Base-by-base conservation (phyloP, 2,329 filamentous ascomycete species). In the Endoconidiophora polonica region DNA sequence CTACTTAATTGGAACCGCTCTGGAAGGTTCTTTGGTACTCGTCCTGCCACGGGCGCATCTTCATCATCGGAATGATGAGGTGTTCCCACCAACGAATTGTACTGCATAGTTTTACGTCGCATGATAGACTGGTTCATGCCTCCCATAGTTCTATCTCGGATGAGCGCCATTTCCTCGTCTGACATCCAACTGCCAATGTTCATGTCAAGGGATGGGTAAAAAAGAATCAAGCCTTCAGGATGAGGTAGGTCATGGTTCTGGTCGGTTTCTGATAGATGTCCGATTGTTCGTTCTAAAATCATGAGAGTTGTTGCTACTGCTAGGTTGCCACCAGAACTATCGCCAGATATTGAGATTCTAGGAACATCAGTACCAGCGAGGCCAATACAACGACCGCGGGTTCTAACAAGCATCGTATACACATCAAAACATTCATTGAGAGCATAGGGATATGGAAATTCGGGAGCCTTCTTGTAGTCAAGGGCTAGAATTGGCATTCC, bases 151-250 rank as follows among this genome's bases (percentile, higher is more conserved):
- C 86, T 79, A 55, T 94, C 88, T 56, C 86, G 81, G 55, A 98
- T 94, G 54, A 98, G 68, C 0, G 86, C 79, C 86, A 96, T 94
- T 62, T 98, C 88, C 63, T 96, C 90, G 58, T 96, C 90, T 0
- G 86, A 88, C 88, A 98, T 96, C 91, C 91, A 98, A 63, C 88
- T 95, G 37, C 86, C 86, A 56, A 96, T 96, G 59, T 94, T 95
- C 83, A 96, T 87, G 59, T 96, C 91, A 53, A 98, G 68, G 0
- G 82, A 81, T 0, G 91, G 91, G 59, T 98, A 98, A 52, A 93
- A 79, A 45, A 94, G 71, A 0, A 96, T 72, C 5, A 96, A 65
- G 0, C 87, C 90, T 48, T 84, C 82, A 0, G 91, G 91, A 0
- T 75, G 62, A 0, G 87, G 82, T 4, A 94, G 69, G 2, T 77